Evolutionary conservation across 306 rosid genomes (phyloP).

Genomic region (Elaeagnus macrophylla): DNA sequence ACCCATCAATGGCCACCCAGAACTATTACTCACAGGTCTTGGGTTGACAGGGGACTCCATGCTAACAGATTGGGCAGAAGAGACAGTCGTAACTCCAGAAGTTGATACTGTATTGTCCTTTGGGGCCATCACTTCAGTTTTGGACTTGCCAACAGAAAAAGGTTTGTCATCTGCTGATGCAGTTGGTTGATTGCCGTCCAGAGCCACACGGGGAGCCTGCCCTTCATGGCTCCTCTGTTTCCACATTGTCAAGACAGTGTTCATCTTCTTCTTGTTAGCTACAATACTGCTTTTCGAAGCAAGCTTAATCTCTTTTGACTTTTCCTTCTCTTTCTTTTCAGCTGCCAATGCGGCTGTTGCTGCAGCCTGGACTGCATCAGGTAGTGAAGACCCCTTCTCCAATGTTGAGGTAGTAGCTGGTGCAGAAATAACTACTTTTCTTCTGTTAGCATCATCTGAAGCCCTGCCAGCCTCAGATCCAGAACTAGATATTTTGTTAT

Average conservation of each 20-base stretch:
- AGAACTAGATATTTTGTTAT: constrained; percentile 41
- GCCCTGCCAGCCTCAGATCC: constrained; percentile 52
- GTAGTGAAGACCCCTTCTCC: constrained; percentile 74
- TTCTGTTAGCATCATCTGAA: constrained; percentile 51
- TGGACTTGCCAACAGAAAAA: constrained; percentile 34
- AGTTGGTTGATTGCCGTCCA: constrained; percentile 56
- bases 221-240: constrained; percentile 97
- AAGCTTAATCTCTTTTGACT: constrained; percentile 76
- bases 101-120: constrained; percentile 41
- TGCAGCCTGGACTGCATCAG: constrained; percentile 94
- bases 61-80: constrained; percentile 32
- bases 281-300: constrained; percentile 93
- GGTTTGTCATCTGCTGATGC: constrained; percentile 49
- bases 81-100: constrained; percentile 34
- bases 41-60: constrained; percentile 57
- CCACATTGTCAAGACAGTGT: constrained; percentile 90
- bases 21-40: constrained; percentile 75
- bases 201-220: constrained; percentile 74
- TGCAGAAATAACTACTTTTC: constrained; percentile 80
- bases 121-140: constrained; percentile 31
- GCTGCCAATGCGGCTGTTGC: constrained; percentile 94
- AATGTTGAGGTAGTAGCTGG: constrained; percentile 68
- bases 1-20: constrained; percentile 85
- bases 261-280: constrained; percentile 95
- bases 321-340: constrained; percentile 91